phyloP scores from a whole-genome alignment of 2,329 filamentous ascomycete species.

The Lasiodiplodia citricola region DNA sequence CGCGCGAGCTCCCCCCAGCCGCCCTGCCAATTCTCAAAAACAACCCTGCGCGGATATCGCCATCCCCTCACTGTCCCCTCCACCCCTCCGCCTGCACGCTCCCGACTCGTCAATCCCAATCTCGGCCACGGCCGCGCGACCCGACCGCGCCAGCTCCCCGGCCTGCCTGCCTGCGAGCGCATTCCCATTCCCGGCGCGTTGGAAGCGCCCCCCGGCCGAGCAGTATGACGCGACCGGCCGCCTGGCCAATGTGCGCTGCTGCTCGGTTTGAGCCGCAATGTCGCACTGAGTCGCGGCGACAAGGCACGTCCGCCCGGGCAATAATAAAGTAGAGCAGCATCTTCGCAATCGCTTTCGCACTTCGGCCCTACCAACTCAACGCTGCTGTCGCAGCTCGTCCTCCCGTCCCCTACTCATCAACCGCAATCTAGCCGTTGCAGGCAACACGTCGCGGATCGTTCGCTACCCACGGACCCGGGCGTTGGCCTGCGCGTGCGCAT shows the following conservation, averaged over 20 bases:
- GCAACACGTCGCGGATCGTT: constrained; percentile 13
- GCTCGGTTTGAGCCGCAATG: constrained; percentile 17
- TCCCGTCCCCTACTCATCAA: constrained; percentile 10
- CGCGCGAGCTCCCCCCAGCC: constrained; percentile 6
- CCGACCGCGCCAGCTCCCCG: constrained; percentile 1
- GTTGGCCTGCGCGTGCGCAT: background rate
- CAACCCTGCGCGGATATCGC: constrained; percentile 17
- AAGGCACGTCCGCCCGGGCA: constrained; percentile 12
- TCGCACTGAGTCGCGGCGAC: constrained; percentile 9
- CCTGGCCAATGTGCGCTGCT: constrained; percentile 16
- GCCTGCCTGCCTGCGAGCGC: background rate
- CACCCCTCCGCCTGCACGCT: background rate
- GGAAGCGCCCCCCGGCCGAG: constrained; percentile 16
- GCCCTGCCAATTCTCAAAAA: constrained; percentile 18
- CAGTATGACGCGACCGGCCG: constrained; percentile 20
- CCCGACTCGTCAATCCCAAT: constrained; percentile 23
- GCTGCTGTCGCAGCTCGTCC: constrained; percentile 15
- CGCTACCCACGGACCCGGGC: constrained; percentile 6
- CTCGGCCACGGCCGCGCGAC: constrained; percentile 14
- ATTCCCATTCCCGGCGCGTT: constrained; percentile 19
- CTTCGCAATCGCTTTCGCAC: constrained; percentile 24
- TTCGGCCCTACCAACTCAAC: background rate
- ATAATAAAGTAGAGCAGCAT: constrained; percentile 5
- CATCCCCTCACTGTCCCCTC: constrained; percentile 12
- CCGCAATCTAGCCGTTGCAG: constrained; percentile 21